Evolutionary conservation across 345 rosid genomes (phyloP).

Genomic region (Melastoma malabathricum): DNA sequence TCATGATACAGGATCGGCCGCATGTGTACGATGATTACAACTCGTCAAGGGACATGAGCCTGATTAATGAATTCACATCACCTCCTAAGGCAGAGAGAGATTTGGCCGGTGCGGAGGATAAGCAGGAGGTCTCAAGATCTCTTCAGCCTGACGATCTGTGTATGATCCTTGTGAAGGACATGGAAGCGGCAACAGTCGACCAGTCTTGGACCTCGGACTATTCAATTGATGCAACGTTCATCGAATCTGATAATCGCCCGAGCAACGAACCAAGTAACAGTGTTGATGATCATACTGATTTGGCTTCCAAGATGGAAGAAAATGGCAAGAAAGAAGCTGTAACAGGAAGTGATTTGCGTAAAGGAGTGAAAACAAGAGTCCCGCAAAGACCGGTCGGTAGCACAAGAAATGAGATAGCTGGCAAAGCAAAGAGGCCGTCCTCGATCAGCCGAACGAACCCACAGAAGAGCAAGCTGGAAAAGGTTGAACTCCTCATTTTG

Average conservation of each 20-base stretch:
- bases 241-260: conserved; percentile 32
- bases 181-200: conserved; percentile 19
- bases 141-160: conserved; percentile 52
- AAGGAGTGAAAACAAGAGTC: conserved; percentile 28
- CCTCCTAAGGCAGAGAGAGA: conserved; percentile 22
- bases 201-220: conserved; percentile 37
- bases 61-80: conserved; percentile 40
- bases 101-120: conserved; percentile 16
- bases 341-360: conserved; percentile 21
- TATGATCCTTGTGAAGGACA: conserved; percentile 48
- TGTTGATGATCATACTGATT: conserved; percentile 18
- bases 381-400: conserved; percentile 15
- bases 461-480: conserved; percentile 74
- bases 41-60: conserved; percentile 58
- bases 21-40: conserved; percentile 26
- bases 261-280: conserved; percentile 14
- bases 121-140: conserved; percentile 13
- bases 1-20: conserved; percentile 47
- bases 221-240: conserved; percentile 34
- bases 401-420: conserved; percentile 19
- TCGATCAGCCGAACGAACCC: conserved; percentile 32
- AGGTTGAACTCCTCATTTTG: conserved; percentile 17
- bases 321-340: conserved; percentile 17
- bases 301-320: conserved; percentile 7
- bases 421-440: conserved; percentile 34